Base-by-base conservation (phyloP, 2,329 filamentous ascomycete species). In the Penicillium sp. region DNA sequence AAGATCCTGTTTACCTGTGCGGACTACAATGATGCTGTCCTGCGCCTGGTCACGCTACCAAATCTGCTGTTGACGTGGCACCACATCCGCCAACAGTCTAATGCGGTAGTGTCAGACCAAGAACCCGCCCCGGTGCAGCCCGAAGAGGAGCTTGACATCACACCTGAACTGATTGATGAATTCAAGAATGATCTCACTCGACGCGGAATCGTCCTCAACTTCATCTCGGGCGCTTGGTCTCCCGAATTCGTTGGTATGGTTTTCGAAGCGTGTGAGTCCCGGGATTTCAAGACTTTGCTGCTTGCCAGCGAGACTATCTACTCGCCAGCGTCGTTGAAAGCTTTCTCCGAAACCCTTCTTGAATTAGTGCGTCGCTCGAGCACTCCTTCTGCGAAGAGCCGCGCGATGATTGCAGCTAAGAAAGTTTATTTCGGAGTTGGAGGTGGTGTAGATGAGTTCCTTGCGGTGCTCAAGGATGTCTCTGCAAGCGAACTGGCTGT, bases 291-390 rank as follows among this genome's bases (percentile, higher is more conserved):
- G 25, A 76, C 75, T 0, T 64, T 85, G 21, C 72, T 88, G 8
- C 78, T 88, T 4, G 86, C 83, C 1, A 85, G 84, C 27, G 86
- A 88, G 71, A 88, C 86, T 0, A 88, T 88, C 50, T 88, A 88
- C 69, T 83, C 81, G 6, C 85, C 85, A 0, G 69, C 77, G 1
- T 82, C 81, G 1, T 74, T 87, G 27, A 64, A 60, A 1, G 74
- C 81, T 0, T 88, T 88, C 67, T 81, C 84, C 0, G 79, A 84
- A 42, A 80, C 82, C 1, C 69, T 88, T 45, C 64, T 81, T 9
- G 73, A 67, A 7, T 62, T 87, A 26, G 70, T 88, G 62, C 80
- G 59, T 69, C 76, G 68, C 72, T 70, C 65, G n/a, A 62, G 42
- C 29, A 59, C 53, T 4, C 58, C 48, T 3, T 54, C 54, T 14